Percentiles rank a stretch among this genome's conserved stretches.
These are phyloP conservation scores for Gaertneriomyces sp. DNA, from an alignment of 192 early-diverging fungal species.

Conservation along the genomic window DNA sequence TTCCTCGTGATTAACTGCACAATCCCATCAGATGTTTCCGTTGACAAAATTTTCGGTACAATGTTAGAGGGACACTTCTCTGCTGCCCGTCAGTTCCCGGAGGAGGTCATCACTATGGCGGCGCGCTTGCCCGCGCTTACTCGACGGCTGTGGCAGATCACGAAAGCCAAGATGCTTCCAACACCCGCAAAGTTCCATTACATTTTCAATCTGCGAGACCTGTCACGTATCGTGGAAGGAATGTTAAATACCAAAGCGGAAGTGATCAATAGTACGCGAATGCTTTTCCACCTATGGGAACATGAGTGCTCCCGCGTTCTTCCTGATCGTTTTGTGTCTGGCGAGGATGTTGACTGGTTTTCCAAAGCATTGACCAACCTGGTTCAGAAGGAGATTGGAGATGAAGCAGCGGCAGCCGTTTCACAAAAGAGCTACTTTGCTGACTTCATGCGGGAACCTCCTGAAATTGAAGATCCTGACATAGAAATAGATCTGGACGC, in stretches of 20 bases:
- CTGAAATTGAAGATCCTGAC: slow-evolving; percentile 60
- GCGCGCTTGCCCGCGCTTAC: slow-evolving; percentile 47
- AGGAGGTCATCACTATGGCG: slow-evolving; percentile 47
- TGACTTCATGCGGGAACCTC: slow-evolving; percentile 59
- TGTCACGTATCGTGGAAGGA: slow-evolving; percentile 58
- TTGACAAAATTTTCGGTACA: slow-evolving; percentile 64
- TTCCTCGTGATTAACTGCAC: slow-evolving; percentile 62
- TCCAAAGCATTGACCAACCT: slow-evolving; percentile 45
- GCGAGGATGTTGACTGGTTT: slow-evolving; percentile 63
- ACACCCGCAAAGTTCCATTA: slow-evolving; percentile 69
- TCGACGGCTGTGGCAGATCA: slow-evolving; percentile 56
- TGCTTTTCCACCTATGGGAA: slow-evolving; percentile 56
- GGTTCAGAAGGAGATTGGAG: slow-evolving; percentile 53
- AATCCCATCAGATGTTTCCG: slow-evolving; percentile 61
- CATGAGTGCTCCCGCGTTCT: slow-evolving; percentile 60
- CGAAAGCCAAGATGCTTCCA: slow-evolving; percentile 65
- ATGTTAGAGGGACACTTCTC: slow-evolving; percentile 64
- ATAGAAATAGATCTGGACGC: slow-evolving; percentile 58
- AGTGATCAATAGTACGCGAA: slow-evolving; percentile 45
- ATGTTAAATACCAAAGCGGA: slow-evolving; percentile 57
- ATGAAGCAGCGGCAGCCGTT: slow-evolving; percentile 43
- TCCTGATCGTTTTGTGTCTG: slow-evolving; percentile 58
- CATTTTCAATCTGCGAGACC: slow-evolving; percentile 63
- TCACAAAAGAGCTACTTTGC: slow-evolving; percentile 49
- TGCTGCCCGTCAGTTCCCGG: slow-evolving; percentile 48